Evolutionary conservation across 2,329 filamentous ascomycete genomes (phyloP).

Genomic region (Parastagonospora avenae): DNA sequence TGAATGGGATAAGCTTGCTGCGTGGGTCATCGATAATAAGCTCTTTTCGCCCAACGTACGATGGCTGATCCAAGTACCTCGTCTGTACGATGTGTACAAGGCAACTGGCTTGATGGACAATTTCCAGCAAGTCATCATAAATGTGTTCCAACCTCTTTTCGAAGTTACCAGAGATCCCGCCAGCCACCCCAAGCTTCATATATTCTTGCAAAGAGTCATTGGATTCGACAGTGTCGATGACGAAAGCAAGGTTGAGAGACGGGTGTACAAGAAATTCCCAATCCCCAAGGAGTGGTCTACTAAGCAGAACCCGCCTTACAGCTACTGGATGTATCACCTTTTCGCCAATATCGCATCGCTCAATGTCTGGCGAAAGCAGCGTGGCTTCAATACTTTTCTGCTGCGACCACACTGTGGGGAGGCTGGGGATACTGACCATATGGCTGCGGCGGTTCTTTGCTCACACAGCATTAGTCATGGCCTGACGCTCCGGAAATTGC

Average conservation of each 20-base stretch:
- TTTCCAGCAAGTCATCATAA: slow-evolving; percentile 87
- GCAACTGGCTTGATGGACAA: slow-evolving; percentile 82
- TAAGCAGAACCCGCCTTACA: slow-evolving; percentile 96
- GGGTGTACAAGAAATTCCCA: slow-evolving; percentile 94
- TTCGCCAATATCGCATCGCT: slow-evolving; percentile 93
- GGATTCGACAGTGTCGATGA: slow-evolving; percentile 98
- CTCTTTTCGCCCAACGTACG: slow-evolving; percentile 96
- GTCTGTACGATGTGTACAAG: slow-evolving; percentile 95
- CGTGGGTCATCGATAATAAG: slow-evolving; percentile 98
- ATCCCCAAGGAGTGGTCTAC: slow-evolving; percentile 87
- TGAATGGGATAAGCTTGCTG: slow-evolving; percentile 97
- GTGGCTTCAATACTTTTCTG: slow-evolving; percentile 94
- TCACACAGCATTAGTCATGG: slow-evolving; percentile 98
- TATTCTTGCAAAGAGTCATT: slow-evolving; percentile 93
- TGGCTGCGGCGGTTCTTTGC: slow-evolving; percentile 88
- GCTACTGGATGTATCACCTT: slow-evolving; percentile 98
- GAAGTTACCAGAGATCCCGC: slow-evolving; percentile 88
- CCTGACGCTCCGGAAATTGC: slow-evolving; percentile 88
- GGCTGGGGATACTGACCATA: slow-evolving; percentile 93
- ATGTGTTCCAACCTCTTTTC: slow-evolving; percentile 92
- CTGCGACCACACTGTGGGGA: slow-evolving; percentile 95
- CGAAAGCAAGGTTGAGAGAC: slow-evolving; percentile 93
- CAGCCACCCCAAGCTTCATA: slow-evolving; percentile 88
- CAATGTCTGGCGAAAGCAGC: slow-evolving; percentile 86
- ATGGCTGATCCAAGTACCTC: slow-evolving; percentile 94